These are phyloP conservation scores for Candolleomyces aberdarensis DNA, from an alignment of 768 basidiomycete species.

Conservation along the genomic window DNA sequence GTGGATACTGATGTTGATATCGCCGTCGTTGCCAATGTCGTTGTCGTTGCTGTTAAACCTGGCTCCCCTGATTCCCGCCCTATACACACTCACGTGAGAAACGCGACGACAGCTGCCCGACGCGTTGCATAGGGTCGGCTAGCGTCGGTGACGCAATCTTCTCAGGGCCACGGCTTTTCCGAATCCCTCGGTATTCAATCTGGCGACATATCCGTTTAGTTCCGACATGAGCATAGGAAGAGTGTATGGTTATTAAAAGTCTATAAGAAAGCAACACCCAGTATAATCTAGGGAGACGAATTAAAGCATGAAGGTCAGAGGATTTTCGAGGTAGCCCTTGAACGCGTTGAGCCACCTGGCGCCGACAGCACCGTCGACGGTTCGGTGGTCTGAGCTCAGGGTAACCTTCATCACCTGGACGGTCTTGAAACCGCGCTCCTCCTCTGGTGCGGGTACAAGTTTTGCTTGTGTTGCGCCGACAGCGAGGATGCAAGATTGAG, in stretches of 20 bases:
- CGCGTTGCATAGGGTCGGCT: too few species aligned
- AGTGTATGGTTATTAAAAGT: not conserved
- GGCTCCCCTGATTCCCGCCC: too few species aligned
- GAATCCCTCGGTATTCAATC: too few species aligned
- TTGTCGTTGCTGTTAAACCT: too few species aligned
- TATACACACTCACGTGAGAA: too few species aligned
- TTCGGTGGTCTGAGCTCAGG: conserved; percentile 91
- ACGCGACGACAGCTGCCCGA: too few species aligned
- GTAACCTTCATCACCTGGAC: conserved; percentile 94
- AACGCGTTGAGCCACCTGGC: conserved; percentile 92
- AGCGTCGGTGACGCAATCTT: too few species aligned
- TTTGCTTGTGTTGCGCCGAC: conserved; percentile 86
- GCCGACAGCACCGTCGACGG: conserved; percentile 94
- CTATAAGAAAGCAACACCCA: not conserved
- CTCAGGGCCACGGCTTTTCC: too few species aligned
- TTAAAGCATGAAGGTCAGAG: conserved; percentile 94
- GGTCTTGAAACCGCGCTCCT: conserved; percentile 94
- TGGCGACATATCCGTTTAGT: not conserved
- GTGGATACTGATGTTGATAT: too few species aligned
- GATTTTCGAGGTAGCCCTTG: conserved; percentile 96
- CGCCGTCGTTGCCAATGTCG: too few species aligned
- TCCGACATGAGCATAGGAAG: not conserved
- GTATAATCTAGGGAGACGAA: conserved; percentile 13
- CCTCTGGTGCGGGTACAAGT: conserved; percentile 81
- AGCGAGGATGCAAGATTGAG: conserved; percentile 97